Base-by-base conservation (phyloP, 371 early-diverging fungal genomes). In the Mucor mucedo region DNA sequence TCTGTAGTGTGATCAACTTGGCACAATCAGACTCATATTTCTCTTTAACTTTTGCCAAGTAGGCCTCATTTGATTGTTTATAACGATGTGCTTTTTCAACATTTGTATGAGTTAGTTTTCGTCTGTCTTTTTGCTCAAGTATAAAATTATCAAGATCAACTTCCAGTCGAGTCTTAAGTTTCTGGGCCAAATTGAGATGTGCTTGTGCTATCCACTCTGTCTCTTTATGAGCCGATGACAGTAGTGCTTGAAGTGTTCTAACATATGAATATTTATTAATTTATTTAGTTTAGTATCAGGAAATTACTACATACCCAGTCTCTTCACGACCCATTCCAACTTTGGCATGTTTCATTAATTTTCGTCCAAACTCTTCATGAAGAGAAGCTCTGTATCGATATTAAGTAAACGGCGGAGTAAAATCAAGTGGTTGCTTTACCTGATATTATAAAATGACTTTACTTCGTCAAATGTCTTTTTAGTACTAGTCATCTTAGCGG, bases 361-460 rank as follows among this genome's bases (percentile, higher is more conserved):
- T 86, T 68, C 90, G 91, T 38, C 92, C 94, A 67, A 93, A 87
- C 5, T 96, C 95, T 68, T 96, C 96, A 54, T 96, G 95, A 44
- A 95, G 76, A 0, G 83, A 66, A 0, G 95, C 91, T 49, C 96
- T 88, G 71, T 66, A 5, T 9, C 57, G 14, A 50, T 10, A 38
- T 11, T 10, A 33, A 42, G 33, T 1, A 60, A 30, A 45, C 56
- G 21, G 30, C 16, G 0, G 6, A 13, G 41, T 38, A 7, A 38
- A n/a, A 27, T 14, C 11, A 52, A 21, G 4, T 39, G 39, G 8
- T 35, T 35, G 35, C 21, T 35, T 39, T 72, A 80, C 77, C 73
- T 73, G 4, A 66, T 14, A 52, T 52, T 72, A 42, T 73, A 79
- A 40, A 73, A 70, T 1, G 72, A 60, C 47, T 76, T 73, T 7